Conservation (phyloP, 2,329 filamentous ascomycete genomes). For the Rhytidhysteron rufulum region DNA sequence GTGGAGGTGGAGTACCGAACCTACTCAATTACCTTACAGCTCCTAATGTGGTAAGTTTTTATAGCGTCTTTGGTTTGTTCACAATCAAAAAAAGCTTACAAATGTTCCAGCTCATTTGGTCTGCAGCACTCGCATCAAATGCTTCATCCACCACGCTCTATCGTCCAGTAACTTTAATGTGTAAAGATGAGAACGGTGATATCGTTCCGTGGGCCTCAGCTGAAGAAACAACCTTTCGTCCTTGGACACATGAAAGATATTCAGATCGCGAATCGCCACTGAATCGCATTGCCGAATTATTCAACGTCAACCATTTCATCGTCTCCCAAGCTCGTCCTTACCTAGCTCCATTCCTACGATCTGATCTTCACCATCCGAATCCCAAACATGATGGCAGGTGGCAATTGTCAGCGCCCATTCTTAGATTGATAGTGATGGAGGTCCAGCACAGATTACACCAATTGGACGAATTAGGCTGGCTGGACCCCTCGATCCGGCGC, state of each 20-base stretch:
- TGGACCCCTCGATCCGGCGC: constrained; percentile 66
- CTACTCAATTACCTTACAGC: constrained; percentile 90
- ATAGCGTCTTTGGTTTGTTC: background rate
- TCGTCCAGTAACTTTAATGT: constrained; percentile 65
- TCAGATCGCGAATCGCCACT: constrained; percentile 65
- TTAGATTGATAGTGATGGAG: constrained; percentile 70
- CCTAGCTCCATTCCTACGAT: constrained; percentile 77
- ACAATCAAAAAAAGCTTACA: background rate
- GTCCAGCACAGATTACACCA: constrained; percentile 77
- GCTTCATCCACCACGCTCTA: constrained; percentile 64
- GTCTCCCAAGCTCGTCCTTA: constrained; percentile 90
- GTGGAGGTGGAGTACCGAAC: constrained; percentile 72
- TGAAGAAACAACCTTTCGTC: constrained; percentile 59
- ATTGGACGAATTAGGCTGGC: constrained; percentile 69
- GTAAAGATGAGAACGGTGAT: constrained; percentile 70
- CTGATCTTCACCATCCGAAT: constrained; percentile 72
- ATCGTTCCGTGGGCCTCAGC: constrained; percentile 70
- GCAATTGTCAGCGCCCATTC: constrained; percentile 53
- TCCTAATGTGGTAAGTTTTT: constrained; percentile 74
- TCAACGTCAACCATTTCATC: constrained; percentile 94
- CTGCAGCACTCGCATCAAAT: constrained; percentile 73
- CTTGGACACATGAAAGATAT: constrained; percentile 62
- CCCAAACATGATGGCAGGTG: constrained; percentile 56
- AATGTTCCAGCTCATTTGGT: constrained; percentile 65
- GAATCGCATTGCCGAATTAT: constrained; percentile 71